Conservation (phyloP, 2,329 filamentous ascomycete genomes). For the Aspergillus quadrilineatus region DNA sequence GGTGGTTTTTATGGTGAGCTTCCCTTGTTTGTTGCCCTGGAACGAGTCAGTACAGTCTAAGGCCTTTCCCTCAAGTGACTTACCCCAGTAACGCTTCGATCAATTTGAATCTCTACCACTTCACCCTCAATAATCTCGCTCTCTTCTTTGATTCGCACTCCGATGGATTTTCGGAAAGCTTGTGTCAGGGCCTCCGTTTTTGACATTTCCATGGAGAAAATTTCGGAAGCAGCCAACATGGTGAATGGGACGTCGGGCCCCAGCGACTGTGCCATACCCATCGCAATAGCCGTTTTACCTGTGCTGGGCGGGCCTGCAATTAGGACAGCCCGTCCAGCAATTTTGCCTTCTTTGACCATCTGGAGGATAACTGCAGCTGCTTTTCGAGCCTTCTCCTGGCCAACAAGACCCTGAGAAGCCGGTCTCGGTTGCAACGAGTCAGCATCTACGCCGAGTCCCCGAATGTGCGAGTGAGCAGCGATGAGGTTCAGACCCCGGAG, state of each 20-base stretch:
- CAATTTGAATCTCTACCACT: constrained; percentile 97
- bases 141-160: constrained; percentile 97
- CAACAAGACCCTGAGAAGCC: constrained; percentile 88
- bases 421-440: constrained; percentile 85
- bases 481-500: constrained; percentile 95
- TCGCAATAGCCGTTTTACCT: constrained; percentile 96
- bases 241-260: constrained; percentile 95
- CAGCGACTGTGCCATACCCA: constrained; percentile 97
- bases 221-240: constrained; percentile 90
- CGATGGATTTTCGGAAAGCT: constrained; percentile 98
- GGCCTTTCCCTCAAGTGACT: constrained; percentile 19
- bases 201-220: constrained; percentile 98
- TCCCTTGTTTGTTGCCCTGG: constrained; percentile 90
- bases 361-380: constrained; percentile 93
- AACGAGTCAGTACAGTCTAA: constrained; percentile 14
- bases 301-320: constrained; percentile 96
- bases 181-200: constrained; percentile 98
- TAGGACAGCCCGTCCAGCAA: constrained; percentile 88
- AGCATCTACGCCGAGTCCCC: constrained; percentile 87
- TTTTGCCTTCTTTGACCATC: constrained; percentile 99
- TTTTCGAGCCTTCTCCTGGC: constrained; percentile 94
- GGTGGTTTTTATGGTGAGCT: constrained; percentile 98
- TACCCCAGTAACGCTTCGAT: constrained; percentile 88
- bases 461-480: constrained; percentile 96
- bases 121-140: constrained; percentile 99